phyloP scores from a whole-genome alignment of 2,329 filamentous ascomycete species.

The Lomentospora prolificans region DNA sequence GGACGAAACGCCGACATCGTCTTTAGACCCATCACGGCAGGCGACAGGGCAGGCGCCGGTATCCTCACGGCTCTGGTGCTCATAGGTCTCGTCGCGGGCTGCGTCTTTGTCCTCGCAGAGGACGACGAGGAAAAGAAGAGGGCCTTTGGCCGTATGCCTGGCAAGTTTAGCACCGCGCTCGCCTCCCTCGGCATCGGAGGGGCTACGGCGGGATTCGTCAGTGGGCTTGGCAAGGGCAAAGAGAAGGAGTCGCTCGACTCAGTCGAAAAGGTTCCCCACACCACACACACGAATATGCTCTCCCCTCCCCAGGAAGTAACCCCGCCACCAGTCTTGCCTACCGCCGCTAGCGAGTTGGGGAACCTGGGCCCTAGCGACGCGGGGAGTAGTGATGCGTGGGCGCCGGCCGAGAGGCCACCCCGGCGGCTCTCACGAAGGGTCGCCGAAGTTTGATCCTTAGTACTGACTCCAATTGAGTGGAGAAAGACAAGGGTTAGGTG shows the following conservation, averaged over 20 bases:
- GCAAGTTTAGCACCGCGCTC: not conserved
- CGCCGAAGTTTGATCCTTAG: not conserved
- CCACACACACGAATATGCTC: not conserved
- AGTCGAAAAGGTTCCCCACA: not conserved
- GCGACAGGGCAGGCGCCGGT: constrained; percentile 59
- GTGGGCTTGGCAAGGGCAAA: not conserved
- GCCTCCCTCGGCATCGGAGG: not conserved
- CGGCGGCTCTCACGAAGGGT: not conserved
- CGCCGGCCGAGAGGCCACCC: not conserved
- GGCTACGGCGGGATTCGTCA: not conserved
- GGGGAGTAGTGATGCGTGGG: not conserved
- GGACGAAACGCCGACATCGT: constrained; percentile 23
- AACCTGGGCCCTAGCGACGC: not conserved
- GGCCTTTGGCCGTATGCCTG: not conserved
- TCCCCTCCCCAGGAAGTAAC: not conserved
- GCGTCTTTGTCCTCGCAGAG: constrained; percentile 32
- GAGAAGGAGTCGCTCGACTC: not conserved
- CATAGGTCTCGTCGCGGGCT: constrained; percentile 41
- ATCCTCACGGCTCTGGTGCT: constrained; percentile 52
- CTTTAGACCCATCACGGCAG: constrained; percentile 32
- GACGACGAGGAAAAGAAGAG: constrained; percentile 33
- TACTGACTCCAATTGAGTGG: too few species aligned
- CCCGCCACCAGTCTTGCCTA: not conserved
- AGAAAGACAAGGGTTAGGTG: too few species aligned
- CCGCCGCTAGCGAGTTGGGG: too few species aligned